phyloP scores from a whole-genome alignment of 1,284 basidiomycete genomes.

The Fomitopsis palustris region DNA sequence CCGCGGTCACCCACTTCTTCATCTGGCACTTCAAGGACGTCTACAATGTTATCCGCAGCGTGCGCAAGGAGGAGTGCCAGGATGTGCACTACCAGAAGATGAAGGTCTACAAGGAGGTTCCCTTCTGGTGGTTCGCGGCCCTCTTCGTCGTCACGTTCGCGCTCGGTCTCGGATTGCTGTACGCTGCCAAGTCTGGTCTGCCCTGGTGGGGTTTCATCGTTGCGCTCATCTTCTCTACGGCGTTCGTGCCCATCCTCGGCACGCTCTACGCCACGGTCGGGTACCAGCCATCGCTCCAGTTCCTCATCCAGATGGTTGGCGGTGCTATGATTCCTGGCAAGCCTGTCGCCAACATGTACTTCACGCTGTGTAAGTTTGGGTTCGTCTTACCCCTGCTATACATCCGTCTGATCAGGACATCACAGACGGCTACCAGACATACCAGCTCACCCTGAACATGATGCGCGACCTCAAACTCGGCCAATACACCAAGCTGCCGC shows the following conservation, averaged over 20 bases:
- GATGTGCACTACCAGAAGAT: slow-evolving; percentile 5
- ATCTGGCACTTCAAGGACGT: slow-evolving; percentile 51
- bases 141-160: slow-evolving; percentile 6
- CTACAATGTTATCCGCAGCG: neutral
- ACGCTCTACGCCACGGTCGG: slow-evolving; percentile 27
- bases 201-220: slow-evolving; percentile 50
- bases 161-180: neutral
- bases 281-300: slow-evolving; percentile 16
- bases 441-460: slow-evolving; percentile 30
- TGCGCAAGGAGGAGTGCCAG: neutral
- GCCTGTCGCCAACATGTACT: slow-evolving; percentile 39
- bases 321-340: slow-evolving; percentile 38
- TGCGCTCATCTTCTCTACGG: slow-evolving; percentile 37
- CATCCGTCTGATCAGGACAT: neutral
- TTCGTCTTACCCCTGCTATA: neutral
- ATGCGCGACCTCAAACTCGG: slow-evolving; percentile 43
- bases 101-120: slow-evolving; percentile 7
- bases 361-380: slow-evolving; percentile 7
- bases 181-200: slow-evolving; percentile 19
- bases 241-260: slow-evolving; percentile 41
- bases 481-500: slow-evolving; percentile 44
- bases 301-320: slow-evolving; percentile 32
- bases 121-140: slow-evolving; percentile 47
- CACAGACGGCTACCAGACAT: slow-evolving; percentile 13
- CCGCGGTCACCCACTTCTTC: slow-evolving; percentile 35